phyloP scores from a whole-genome alignment of 2,329 filamentous ascomycete genomes.

The Periglandula ipomoeae region DNA sequence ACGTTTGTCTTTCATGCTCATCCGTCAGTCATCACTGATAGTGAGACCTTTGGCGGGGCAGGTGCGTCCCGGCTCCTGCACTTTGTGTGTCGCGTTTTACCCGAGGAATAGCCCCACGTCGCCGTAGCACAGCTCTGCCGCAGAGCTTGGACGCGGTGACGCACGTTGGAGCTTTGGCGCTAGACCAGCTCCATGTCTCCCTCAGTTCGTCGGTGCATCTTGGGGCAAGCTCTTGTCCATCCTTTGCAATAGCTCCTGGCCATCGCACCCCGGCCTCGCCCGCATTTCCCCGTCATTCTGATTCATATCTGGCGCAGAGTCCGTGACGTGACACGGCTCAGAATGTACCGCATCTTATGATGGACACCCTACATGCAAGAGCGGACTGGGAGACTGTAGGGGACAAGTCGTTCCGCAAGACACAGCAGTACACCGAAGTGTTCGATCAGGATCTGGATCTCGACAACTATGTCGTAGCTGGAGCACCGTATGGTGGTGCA shows the following conservation, averaged over 20 bases:
- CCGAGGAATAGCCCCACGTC: constrained; percentile 23
- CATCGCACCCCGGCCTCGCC: neutral
- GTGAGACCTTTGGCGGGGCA: neutral
- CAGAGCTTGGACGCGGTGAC: too few species aligned
- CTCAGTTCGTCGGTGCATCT: neutral
- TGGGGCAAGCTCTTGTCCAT: neutral
- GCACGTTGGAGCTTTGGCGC: too few species aligned
- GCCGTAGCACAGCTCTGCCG: neutral
- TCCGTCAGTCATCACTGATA: neutral
- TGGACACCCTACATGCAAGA: constrained; percentile 58
- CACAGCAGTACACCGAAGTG: constrained; percentile 82
- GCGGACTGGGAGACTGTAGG: constrained; percentile 92
- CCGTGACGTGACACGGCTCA: constrained; percentile 1
- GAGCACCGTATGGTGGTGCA: constrained; percentile 88
- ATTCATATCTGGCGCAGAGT: neutral
- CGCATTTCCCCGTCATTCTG: neutral
- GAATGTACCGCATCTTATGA: constrained; percentile 20
- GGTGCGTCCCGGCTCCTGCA: neutral
- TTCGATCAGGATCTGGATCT: constrained; percentile 92
- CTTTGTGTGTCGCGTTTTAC: constrained; percentile 11
- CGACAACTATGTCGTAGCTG: constrained; percentile 85
- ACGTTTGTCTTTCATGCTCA: too few species aligned
- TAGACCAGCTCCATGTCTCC: neutral
- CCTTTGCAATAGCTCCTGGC: neutral
- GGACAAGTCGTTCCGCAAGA: constrained; percentile 91